These are phyloP conservation scores for Raphidocelis subcapitata DNA, from an alignment of 139 green algal species.

Conservation along the genomic window DNA sequence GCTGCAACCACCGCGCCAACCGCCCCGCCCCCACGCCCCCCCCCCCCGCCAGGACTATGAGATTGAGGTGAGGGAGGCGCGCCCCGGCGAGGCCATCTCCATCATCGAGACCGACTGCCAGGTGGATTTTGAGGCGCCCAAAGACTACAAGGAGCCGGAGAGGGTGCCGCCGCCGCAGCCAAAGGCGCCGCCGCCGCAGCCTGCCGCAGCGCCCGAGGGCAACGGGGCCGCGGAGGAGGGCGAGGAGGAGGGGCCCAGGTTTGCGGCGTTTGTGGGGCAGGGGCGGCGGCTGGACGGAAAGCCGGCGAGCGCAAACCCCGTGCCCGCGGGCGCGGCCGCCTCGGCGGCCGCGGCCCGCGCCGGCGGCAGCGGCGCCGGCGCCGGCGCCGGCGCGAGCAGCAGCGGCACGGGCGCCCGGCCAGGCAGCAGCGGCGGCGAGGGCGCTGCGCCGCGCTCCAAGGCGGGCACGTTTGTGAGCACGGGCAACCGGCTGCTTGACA, in stretches of 20 bases:
- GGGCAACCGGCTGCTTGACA: conserved; percentile 69
- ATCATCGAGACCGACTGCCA: conserved; percentile 98
- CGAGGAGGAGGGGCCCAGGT: conserved; percentile 49
- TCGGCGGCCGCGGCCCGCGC: not conserved
- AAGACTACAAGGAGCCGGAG: conserved; percentile 94
- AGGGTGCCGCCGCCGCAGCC: not conserved
- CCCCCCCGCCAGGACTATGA: conserved; percentile 77
- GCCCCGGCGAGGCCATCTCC: conserved; percentile 84
- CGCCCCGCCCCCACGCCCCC: not conserved
- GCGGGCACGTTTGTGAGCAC: conserved; percentile 66
- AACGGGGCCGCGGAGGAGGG: conserved; percentile 12
- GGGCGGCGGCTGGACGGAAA: conserved; percentile 83
- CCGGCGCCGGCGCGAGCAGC: conserved; percentile 1
- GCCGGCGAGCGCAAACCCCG: conserved; percentile 20
- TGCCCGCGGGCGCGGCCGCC: not conserved
- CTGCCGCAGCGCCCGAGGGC: conserved; percentile 16
- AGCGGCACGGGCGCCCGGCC: conserved; percentile 1
- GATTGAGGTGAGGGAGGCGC: conserved; percentile 79
- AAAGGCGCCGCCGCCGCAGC: conserved; percentile 16
- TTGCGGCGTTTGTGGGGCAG: conserved; percentile 79
- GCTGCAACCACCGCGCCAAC: too few relatives aligned
- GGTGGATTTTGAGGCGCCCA: conserved; percentile 96
- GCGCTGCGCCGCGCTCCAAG: conserved; percentile 30
- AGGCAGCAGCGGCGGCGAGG: not conserved
- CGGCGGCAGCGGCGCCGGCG: not conserved